Evolutionary conservation across 2,329 filamentous ascomycete species (phyloP), one percentile per base, ranked within the genome.

Genomic region (Gnomoniopsis sp.): DNA sequence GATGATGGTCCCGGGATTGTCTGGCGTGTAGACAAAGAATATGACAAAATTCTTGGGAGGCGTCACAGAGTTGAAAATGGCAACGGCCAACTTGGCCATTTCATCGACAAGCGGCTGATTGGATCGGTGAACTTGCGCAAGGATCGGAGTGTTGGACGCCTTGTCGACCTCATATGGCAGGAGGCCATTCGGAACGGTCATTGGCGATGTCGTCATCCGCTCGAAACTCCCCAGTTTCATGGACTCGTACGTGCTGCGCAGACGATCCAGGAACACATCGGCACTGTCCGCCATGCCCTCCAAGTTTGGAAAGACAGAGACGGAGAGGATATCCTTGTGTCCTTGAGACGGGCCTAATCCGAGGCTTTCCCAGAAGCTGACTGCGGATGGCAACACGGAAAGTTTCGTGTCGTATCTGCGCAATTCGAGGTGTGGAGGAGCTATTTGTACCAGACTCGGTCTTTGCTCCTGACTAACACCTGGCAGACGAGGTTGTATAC

Each of bases 321-420:
- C 82, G 0, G 86, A 82, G 38, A 82, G 79, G 33, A 95, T 75
- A 61, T 93, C 84, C 70, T 96, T 96, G 8, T 78, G 68, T 0
- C 89, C 88, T 59, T 84, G 84, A 10, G 84, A 84, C 3, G 91
- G 91, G 1, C 85, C 85, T 1, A 96, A 78, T 0, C 90, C 89
- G 19, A 96, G 75, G 49, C 87, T 86, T 68, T 95, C 90, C 91
- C 91, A 96, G 67, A 95, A 96, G 1, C 81, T 76, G 21, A 93
- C 76, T 0, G 89, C 88, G 0, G 90, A 84, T 2, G 91, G 89
- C 22, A 93, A 77, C 43, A 96, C 78, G 12, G 91, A 90, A 57
- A 92, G 81, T 50, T 82, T 83, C 1, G 81, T 80, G 43, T 91
- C 88, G 21, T 86, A 83, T 55, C 90, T 81, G 51, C 87, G 86